phyloP scores from a whole-genome alignment of 768 basidiomycete species.

The Lactarius tabidus region DNA sequence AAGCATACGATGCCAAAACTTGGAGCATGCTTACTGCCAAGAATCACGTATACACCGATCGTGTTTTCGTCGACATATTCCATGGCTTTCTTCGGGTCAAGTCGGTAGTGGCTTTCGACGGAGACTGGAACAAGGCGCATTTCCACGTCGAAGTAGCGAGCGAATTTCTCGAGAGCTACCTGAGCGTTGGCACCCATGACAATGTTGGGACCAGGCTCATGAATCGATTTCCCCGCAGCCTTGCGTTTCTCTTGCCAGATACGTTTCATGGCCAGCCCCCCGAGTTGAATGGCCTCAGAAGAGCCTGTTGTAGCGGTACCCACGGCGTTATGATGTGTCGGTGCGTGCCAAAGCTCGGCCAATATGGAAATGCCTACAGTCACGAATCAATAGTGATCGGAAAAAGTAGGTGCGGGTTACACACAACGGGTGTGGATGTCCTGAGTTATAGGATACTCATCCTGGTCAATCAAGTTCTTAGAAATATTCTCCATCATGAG shows the following conservation, averaged over 20 bases:
- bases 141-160: constrained; percentile 65
- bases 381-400: constrained; percentile 40
- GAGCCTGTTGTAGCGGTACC: constrained; percentile 70
- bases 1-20: not conserved
- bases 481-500: constrained; percentile 61
- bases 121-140: constrained; percentile 59
- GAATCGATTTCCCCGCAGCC: constrained; percentile 58
- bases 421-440: constrained; percentile 25
- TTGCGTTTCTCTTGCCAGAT: constrained; percentile 67
- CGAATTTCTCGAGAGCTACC: constrained; percentile 68
- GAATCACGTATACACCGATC: constrained; percentile 62
- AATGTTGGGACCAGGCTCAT: constrained; percentile 63
- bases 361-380: constrained; percentile 49
- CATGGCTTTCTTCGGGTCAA: constrained; percentile 65
- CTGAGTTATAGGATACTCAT: constrained; percentile 63
- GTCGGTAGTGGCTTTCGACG: constrained; percentile 68
- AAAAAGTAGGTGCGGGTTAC: not conserved
- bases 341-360: constrained; percentile 66
- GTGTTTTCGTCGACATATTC: constrained; percentile 67
- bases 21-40: constrained; percentile 40
- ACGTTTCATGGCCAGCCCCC: constrained; percentile 68
- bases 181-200: constrained; percentile 68
- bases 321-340: constrained; percentile 48
- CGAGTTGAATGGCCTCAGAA: constrained; percentile 69
- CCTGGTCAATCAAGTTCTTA: constrained; percentile 67